Evolutionary conservation across 441 rosid species (phyloP), one percentile per base, ranked within the genome.

Genomic region (Sinapis alba): DNA sequence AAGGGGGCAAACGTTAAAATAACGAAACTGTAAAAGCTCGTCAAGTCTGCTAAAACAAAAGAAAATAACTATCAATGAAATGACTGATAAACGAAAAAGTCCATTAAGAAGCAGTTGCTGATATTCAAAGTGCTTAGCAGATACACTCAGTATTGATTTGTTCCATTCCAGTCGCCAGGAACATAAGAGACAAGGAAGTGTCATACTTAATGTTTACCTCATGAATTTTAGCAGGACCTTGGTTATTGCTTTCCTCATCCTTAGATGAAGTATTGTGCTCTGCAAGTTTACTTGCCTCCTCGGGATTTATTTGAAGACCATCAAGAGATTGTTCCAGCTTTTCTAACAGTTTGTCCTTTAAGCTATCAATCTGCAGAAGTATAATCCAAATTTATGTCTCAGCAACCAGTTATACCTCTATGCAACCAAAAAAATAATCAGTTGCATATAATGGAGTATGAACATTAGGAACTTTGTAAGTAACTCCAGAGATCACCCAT

Each of bases 271-370:
- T 86, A 76, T 51, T 83, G 71, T 88, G 81, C 75, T 82, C 85
- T 32, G 24, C 62, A 67, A 83, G 77, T 71, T 58, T 73, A 71
- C 79, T 78, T 72, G 88, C 68, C 53, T 83, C 90, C 61, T 76
- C 91, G 67, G 78, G 69, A 73, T 84, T 85, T 64, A 93, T 87
- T 78, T 84, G 89, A 78, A 91, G 94, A 71, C 88, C 90, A 62
- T 84, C 86, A 75, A 91, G 89, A 80, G 92, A 91, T 69, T 90
- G 97, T 79, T 96, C 94, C 78, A 96, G 81, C 86, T 93, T 96
- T 75, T 93, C 97, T 69, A 96, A 87, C 68, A 96, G 86, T 83
- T 85, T 90, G 79, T 79, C 96, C 87, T 91, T 85, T 79, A 96
- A 86, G 81, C 80, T 89, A 62, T 93, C 96, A 72, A 96, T 93